Base-by-base conservation (phyloP, 2,329 filamentous ascomycete genomes). In the Pleurostoma richardsiae region DNA sequence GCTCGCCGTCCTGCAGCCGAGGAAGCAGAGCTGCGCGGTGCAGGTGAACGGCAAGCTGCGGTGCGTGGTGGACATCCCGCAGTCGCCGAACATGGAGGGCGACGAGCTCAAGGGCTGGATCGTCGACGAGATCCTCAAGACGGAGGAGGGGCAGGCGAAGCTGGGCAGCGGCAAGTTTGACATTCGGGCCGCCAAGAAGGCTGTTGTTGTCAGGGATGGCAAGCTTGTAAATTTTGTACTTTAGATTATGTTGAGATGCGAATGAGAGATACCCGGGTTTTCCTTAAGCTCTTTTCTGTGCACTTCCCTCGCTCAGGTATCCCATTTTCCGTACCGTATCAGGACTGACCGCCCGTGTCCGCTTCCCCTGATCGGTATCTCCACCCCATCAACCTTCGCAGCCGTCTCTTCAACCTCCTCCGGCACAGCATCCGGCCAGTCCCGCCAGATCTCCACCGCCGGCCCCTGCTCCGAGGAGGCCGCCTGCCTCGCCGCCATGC, bases 41-140 rank as follows among this genome's bases (percentile, higher is more conserved):
- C 86, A 90, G 58, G 68, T 95, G 51, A 90, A 95, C 59, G 89
- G 90, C n/a, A 90, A 86, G 63, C 65, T 88, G 52, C 82, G 81
- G 36, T 85, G 85, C 51, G 79, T 79, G 1, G 75, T 85, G n/a
- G 72, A 83, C 2, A 80, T 94, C 28, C 73, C 80, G 1, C 72
- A 73, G 29, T 69, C 74, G 40, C 63, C 74, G 4, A 63, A 63
- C 2, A 56, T 80, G 29, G 55, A 62, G 29, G 69, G 62, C 8
- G 65, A 73, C 3, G 67, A 63, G 44, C 67, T 86, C 49, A 69
- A 75, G 49, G 67, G 73, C 10, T 90, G 82, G 77, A 70, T 91
- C 41, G 67, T 85, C 3, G 67, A 68, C 4, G 72, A 80, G 52
- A 75, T 94, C 5, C 58, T 86, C 42, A 68, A 74, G 47, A 84